phyloP scores from a whole-genome alignment of 805 yeast genomes.

The Peterozyma xylosa region DNA sequence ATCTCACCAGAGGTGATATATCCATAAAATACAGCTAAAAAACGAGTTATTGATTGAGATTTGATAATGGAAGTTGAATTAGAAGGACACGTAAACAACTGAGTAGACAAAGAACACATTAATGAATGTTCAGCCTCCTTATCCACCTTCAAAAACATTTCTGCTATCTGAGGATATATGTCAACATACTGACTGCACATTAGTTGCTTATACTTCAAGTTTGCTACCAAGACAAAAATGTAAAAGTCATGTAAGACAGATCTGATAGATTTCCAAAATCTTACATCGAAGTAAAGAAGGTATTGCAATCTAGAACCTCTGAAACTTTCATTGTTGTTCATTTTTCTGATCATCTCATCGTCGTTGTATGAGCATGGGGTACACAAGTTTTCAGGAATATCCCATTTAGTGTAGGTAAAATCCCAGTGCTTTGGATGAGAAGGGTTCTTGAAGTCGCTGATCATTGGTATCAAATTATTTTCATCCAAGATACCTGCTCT shows the following conservation, averaged over 20 bases:
- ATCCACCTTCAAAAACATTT: conserved; percentile 64
- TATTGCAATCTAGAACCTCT: conserved; percentile 51
- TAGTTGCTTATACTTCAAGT: conserved; percentile 44
- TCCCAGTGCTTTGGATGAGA: conserved; percentile 28
- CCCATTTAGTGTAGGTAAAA: conserved; percentile 36
- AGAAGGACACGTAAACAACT: conserved; percentile 84
- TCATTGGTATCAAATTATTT: conserved; percentile 29
- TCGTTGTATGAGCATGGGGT: conserved; percentile 40
- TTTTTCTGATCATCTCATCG: conserved; percentile 13
- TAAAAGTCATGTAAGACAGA: conserved; percentile 53
- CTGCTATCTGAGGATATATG: conserved; percentile 67
- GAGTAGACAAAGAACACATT: conserved; percentile 69
- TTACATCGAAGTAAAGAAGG: conserved; percentile 55
- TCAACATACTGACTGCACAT: conserved; percentile 78
- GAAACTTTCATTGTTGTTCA: conserved; percentile 9
- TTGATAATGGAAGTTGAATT: conserved; percentile 56
- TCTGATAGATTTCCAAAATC: conserved; percentile 65
- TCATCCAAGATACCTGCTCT: conserved; percentile 24
- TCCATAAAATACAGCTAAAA: conserved; percentile 56
- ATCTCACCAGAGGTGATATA: conserved; percentile 51
- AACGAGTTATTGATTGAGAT: conserved; percentile 58
- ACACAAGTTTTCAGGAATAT: conserved; percentile 32
- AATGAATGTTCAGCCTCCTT: conserved; percentile 84
- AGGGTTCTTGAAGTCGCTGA: conserved; percentile 17
- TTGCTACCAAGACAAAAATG: conserved; percentile 57